Conservation (phyloP, 2,329 filamentous ascomycete species). For the Hymenoscyphus fraxineus region DNA sequence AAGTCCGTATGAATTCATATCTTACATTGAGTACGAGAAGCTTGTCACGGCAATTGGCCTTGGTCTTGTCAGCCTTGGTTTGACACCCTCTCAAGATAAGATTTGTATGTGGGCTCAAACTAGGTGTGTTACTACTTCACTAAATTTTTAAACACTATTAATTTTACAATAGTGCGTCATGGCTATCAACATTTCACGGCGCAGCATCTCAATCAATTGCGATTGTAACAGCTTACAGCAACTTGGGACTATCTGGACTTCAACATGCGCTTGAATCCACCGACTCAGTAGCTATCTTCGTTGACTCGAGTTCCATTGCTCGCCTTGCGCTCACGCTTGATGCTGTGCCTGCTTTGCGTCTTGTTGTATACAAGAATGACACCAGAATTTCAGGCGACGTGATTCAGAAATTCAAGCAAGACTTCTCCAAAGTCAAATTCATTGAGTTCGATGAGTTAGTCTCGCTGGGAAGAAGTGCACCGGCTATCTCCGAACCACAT, state of each 20-base stretch:
- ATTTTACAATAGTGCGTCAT: conserved; percentile 3
- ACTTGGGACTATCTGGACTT: conserved; percentile 77
- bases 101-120: conserved; percentile 7
- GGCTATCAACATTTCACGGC: conserved; percentile 7
- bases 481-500: conserved; percentile 56
- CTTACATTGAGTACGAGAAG: not conserved
- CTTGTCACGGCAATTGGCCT: not conserved
- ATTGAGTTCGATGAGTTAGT: conserved; percentile 50
- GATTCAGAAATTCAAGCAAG: conserved; percentile 51
- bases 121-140: not conserved
- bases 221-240: conserved; percentile 93
- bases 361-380: conserved; percentile 51
- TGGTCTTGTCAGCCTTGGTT: not conserved
- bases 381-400: conserved; percentile 44
- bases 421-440: conserved; percentile 44
- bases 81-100: not conserved
- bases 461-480: conserved; percentile 53
- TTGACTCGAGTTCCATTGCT: conserved; percentile 73
- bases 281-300: conserved; percentile 75
- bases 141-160: not conserved
- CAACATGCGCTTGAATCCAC: conserved; percentile 83
- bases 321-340: conserved; percentile 38
- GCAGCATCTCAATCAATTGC: conserved; percentile 77
- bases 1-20: not conserved
- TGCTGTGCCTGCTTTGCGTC: not conserved